Percentiles rank a stretch among this genome's conserved stretches.
Evolutionary conservation across 75 land plant genomes (phyloP).

Genomic region (Pinus albicaulis): DNA sequence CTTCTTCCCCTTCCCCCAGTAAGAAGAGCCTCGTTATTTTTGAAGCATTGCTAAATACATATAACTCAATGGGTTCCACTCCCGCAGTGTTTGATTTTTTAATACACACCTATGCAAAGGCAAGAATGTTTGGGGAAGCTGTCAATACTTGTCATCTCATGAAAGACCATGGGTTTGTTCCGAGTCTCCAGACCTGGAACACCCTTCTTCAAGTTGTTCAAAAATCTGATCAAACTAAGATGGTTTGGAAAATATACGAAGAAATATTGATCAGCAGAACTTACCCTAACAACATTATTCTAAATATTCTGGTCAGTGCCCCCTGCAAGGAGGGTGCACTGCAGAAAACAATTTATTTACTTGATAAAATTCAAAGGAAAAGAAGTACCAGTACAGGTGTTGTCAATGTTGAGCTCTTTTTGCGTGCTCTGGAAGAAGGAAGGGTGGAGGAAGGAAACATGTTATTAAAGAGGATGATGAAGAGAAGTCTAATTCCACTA

Average conservation of each 20-base stretch:
- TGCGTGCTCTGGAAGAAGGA: slow-evolving; percentile 35
- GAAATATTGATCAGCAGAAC: slow-evolving; percentile 35
- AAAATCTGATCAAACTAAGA: slow-evolving; percentile 15
- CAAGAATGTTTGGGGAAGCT: slow-evolving; percentile 43
- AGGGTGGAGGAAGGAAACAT: slow-evolving; percentile 41
- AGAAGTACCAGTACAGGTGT: slow-evolving; percentile 35
- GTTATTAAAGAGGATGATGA: slow-evolving; percentile 52
- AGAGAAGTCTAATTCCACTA: slow-evolving; percentile 39
- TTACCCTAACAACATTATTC: slow-evolving; percentile 41
- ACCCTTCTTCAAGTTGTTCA: slow-evolving; percentile 34
- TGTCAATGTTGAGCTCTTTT: slow-evolving; percentile 37
- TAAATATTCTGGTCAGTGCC: slow-evolving; percentile 24
- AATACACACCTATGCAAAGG: slow-evolving; percentile 38
- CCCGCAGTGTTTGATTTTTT: slow-evolving; percentile 54
- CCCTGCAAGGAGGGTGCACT: slow-evolving; percentile 63
- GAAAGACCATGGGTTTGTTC: slow-evolving; percentile 30
- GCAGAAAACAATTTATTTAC: slow-evolving; percentile 23
- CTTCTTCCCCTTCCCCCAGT: no score
- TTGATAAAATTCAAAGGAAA: slow-evolving; percentile 49
- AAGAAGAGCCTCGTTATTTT: background rate
- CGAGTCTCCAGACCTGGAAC: slow-evolving; percentile 38
- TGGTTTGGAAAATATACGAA: slow-evolving; percentile 60
- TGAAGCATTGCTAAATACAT: slow-evolving; percentile 27
- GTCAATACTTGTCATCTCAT: slow-evolving; percentile 36
- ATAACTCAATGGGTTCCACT: slow-evolving; percentile 11